phyloP scores from a whole-genome alignment of 2,329 filamentous ascomycete genomes.

The Tympanopsis confertula region DNA sequence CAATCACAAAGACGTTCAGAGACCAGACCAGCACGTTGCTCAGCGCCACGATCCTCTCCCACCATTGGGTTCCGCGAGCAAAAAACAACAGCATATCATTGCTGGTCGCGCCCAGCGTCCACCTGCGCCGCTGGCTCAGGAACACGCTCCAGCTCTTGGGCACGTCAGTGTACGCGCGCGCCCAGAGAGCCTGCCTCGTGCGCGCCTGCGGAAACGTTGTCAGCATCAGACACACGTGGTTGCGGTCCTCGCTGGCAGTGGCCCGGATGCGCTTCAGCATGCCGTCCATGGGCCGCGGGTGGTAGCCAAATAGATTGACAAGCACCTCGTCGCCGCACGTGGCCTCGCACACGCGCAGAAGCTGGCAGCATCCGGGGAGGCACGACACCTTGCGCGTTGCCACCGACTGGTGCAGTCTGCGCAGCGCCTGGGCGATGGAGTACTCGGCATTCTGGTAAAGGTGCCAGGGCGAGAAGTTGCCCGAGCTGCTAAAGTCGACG shows the following conservation, averaged over 20 bases:
- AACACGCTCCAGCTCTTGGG: slow-evolving; percentile 32
- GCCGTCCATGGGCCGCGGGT: slow-evolving; percentile 32
- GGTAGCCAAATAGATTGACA: slow-evolving; percentile 32
- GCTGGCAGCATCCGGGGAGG: slow-evolving; percentile 34
- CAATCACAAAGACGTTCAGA: slow-evolving; percentile 11
- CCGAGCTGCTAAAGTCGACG: slow-evolving; percentile 28
- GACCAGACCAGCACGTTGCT: slow-evolving; percentile 30
- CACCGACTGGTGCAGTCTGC: slow-evolving; percentile 34
- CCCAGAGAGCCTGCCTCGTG: slow-evolving; percentile 31
- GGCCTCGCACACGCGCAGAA: slow-evolving; percentile 34
- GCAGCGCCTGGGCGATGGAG: slow-evolving; percentile 31
- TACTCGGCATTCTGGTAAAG: slow-evolving; percentile 36
- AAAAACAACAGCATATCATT: slow-evolving; percentile 37
- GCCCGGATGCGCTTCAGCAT: slow-evolving; percentile 36
- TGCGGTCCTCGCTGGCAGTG: slow-evolving; percentile 34
- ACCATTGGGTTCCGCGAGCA: slow-evolving; percentile 24
- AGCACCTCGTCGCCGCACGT: slow-evolving; percentile 34
- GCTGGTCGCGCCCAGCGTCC: slow-evolving; percentile 33
- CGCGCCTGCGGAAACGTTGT: slow-evolving; percentile 28
- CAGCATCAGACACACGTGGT: slow-evolving; percentile 35
- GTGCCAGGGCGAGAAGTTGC: slow-evolving; percentile 29
- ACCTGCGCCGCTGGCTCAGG: slow-evolving; percentile 33
- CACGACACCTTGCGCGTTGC: slow-evolving; percentile 36
- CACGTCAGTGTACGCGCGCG: slow-evolving; percentile 33
- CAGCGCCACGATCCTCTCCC: slow-evolving; percentile 30